Evolutionary conservation across 257 asterid genomes (phyloP).

Genomic region (Solanum paucissectum): DNA sequence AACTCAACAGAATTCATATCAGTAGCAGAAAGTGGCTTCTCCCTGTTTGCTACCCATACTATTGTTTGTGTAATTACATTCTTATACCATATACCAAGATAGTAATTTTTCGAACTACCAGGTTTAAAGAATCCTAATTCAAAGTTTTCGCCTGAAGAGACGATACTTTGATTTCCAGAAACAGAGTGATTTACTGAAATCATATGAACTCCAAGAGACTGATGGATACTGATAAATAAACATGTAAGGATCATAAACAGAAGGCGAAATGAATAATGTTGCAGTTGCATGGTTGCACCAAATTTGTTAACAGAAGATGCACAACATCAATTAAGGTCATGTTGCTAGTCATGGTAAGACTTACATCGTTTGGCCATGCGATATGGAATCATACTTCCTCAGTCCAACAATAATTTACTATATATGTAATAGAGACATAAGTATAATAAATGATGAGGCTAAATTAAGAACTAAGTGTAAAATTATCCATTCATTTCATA

Average conservation of each 20-base stretch:
- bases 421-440: too few species aligned
- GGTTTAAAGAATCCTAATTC: constrained; percentile 4
- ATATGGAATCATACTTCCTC: too few species aligned
- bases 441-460: too few species aligned
- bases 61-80: neutral
- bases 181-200: constrained; percentile 3
- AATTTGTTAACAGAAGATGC: neutral
- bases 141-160: constrained; percentile 1
- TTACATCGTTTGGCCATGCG: too few species aligned
- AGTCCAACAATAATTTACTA: too few species aligned
- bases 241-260: neutral
- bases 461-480: too few species aligned
- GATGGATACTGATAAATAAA: neutral
- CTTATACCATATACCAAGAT: constrained; percentile 5
- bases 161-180: neutral
- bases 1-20: neutral
- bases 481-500: too few species aligned
- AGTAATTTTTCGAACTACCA: neutral
- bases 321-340: neutral
- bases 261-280: neutral
- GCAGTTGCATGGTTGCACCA: neutral
- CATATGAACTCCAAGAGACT: constrained; percentile 3
- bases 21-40: neutral
- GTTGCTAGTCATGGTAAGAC: too few species aligned
- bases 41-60: constrained; percentile 14